These are phyloP conservation scores for Brassica incana DNA, from an alignment of 345 rosid species.

Conservation along the genomic window DNA sequence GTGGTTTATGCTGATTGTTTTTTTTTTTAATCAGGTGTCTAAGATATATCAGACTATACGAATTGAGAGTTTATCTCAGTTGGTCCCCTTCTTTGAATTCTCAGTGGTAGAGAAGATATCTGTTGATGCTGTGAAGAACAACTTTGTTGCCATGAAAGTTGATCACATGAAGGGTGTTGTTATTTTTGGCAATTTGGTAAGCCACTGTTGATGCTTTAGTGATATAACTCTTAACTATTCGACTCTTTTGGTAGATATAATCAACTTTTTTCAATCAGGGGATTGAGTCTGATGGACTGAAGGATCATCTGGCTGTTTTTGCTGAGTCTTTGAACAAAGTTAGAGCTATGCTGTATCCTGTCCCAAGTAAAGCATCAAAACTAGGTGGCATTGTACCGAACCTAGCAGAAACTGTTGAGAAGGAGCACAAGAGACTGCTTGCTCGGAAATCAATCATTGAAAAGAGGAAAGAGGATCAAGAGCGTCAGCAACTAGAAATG, in stretches of 20 bases:
- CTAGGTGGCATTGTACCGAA: constrained; percentile 70
- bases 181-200: constrained; percentile 67
- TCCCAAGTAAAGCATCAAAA: constrained; percentile 65
- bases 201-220: constrained; percentile 19
- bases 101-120: constrained; percentile 85
- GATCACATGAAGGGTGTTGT: constrained; percentile 81
- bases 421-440: constrained; percentile 89
- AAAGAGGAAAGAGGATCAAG: constrained; percentile 96
- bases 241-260: not conserved
- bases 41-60: constrained; percentile 80
- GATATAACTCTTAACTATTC: not conserved
- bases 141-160: constrained; percentile 81
- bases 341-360: constrained; percentile 70
- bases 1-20: too few species aligned
- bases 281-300: constrained; percentile 84
- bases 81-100: constrained; percentile 85
- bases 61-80: constrained; percentile 71
- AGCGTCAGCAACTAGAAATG: constrained; percentile 88
- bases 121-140: constrained; percentile 86
- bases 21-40: constrained; percentile 56
- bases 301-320: constrained; percentile 64
- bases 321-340: constrained; percentile 84
- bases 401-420: constrained; percentile 77
- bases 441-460: constrained; percentile 94
- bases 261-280: constrained; percentile 47